Base-by-base conservation (phyloP, 805 yeast genomes). In the Yamadazyma laniorum region DNA sequence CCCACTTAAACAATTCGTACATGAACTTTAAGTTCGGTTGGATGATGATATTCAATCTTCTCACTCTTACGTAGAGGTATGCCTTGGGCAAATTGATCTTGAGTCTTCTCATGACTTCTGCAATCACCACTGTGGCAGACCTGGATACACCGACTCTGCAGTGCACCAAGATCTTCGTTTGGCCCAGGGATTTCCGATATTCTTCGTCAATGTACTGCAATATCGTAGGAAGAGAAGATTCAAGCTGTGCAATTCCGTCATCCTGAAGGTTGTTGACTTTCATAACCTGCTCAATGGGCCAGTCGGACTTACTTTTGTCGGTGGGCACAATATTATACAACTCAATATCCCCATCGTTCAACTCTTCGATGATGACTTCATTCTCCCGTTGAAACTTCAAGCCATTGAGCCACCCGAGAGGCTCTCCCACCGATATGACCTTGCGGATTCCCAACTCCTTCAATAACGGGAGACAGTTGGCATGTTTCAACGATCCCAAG, bases 81-180 rank as follows among this genome's bases (percentile, higher is more conserved):
- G 98, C 96, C 22, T 81, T 68, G 2, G 93, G 80, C 19, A 91
- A 63, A 29, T 79, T 76, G 37, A 87, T 65, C 12, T 75, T 63
- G 37, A 85, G 61, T 28, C 95, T 63, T 48, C 78, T 76, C 96
- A 91, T 90, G 26, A 87, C 91, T 55, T 89, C 97, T 1, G 96
- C 96, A 48, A 91, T 91, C 50, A 95, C 91, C 8, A 91, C 95
- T 0, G 97, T 87, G 0, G 97, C 98, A 3, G 95, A 86, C 39
- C 98, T 68, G 0, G 96, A 86, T 3, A 91, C 98, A 0, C 98
- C 98, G 33, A 88, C 97, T 54, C 95, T 85, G 52, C 98, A 91
- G 58, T 91, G 98, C 8, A 91, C 90, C 43, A 91, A 67, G 14
- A 67, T 64, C 47, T 57, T 56, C 19, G 61, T 52, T 14, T 50